A percentile compares a stretch with the other conserved stretches of the same genome.
Evolutionary conservation across 495 filamentous ascomycete species (phyloP).

Genomic region (Penicillium taxi): DNA sequence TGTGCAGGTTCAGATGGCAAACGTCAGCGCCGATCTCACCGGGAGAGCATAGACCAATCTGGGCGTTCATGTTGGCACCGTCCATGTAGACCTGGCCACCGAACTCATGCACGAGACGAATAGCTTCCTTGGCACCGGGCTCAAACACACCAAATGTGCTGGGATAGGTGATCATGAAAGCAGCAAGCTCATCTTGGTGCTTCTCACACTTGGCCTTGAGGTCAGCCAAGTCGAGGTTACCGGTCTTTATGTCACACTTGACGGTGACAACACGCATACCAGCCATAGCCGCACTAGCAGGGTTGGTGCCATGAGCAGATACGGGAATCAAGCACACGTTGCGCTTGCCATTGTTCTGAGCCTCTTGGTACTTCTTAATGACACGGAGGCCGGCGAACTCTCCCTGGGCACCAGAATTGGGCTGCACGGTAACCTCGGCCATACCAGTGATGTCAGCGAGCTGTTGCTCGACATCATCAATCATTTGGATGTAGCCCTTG

Average conservation of each 20-base stretch:
- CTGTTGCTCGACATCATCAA: conserved; percentile 65
- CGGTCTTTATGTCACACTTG: conserved; percentile 82
- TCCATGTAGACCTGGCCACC: conserved; percentile 99
- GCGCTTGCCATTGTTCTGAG: conserved; percentile 55
- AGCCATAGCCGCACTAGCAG: conserved; percentile 93
- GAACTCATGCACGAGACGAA: conserved; percentile 74
- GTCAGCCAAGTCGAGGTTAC: conserved; percentile 84
- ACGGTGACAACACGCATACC: conserved; percentile 94
- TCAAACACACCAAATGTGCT: conserved; percentile 97
- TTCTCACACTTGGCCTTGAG: conserved; percentile 82
- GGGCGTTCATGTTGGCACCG: conserved; percentile 98
- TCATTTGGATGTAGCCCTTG: conserved; percentile 61
- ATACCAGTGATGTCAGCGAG: conserved; percentile 86
- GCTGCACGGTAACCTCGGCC: conserved; percentile 82
- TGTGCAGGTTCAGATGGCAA: conserved; percentile 96
- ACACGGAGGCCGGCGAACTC: conserved; percentile 92
- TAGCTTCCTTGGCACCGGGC: conserved; percentile 80
- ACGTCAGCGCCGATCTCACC: conserved; percentile 97
- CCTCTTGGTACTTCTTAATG: conserved; percentile 80
- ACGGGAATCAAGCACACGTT: conserved; percentile 96
- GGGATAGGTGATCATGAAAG: conserved; percentile 98
- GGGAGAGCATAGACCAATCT: conserved; percentile 94
- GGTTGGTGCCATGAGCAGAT: conserved; percentile 96
- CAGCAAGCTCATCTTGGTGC: conserved; percentile 76
- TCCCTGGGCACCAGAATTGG: conserved; percentile 95